A percentile compares a stretch with the other conserved stretches of the same genome.
phyloP scores from a whole-genome alignment of 169 alveolate genomes.

The Cyclospora cayetanensis region DNA sequence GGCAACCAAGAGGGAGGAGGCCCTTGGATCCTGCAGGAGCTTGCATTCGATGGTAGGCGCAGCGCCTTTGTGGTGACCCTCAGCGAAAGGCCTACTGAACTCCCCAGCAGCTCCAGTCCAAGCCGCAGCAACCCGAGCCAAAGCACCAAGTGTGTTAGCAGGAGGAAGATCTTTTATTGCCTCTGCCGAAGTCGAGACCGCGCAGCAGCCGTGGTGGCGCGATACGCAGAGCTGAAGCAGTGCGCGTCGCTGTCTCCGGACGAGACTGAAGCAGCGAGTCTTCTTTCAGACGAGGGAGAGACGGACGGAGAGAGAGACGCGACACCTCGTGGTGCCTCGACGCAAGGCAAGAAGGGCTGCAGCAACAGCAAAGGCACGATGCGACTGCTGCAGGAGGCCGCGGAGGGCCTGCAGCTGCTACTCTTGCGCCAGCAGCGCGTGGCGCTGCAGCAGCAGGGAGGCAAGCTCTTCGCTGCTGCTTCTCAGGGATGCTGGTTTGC shows the following conservation, averaged over 20 bases:
- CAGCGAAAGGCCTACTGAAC: too few species aligned
- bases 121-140: not conserved
- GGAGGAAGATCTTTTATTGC: not conserved
- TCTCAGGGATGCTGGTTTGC: not conserved
- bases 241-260: not conserved
- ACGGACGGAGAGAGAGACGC: slow-evolving; percentile 11
- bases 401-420: slow-evolving; percentile 27
- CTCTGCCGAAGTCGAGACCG: slow-evolving; percentile 20
- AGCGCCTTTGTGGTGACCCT: slow-evolving; percentile 35
- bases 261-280: not conserved
- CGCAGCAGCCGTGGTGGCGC: slow-evolving; percentile 18
- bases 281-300: not conserved
- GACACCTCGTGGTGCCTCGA: not conserved
- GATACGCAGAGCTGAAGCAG: slow-evolving; percentile 19
- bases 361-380: not conserved
- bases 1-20: not conserved
- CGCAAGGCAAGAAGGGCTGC: not conserved
- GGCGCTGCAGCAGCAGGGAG: not conserved
- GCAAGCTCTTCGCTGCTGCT: not conserved
- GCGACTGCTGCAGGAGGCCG: slow-evolving; percentile 22
- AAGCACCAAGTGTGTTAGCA: not conserved
- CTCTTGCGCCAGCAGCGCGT: slow-evolving; percentile 33
- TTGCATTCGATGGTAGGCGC: slow-evolving; percentile 23
- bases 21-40: slow-evolving; percentile 6
- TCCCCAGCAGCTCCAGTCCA: not conserved